phyloP scores from a whole-genome alignment of 1,284 basidiomycete genomes.

The Kwoniella shivajii region DNA sequence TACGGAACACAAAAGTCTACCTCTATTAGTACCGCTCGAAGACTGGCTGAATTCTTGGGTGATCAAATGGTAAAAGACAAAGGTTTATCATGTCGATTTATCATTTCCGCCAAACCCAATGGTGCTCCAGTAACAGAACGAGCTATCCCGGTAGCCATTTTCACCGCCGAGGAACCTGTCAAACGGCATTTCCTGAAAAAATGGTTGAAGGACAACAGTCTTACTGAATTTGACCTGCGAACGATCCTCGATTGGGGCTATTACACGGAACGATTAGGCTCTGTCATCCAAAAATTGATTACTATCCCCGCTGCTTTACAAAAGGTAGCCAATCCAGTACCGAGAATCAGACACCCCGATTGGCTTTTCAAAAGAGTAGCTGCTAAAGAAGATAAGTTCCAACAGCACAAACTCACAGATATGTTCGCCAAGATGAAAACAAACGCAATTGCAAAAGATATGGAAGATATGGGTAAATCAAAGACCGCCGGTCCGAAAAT shows the following conservation, averaged over 20 bases:
- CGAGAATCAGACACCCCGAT: constrained; percentile 93
- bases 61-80: constrained; percentile 99
- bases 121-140: constrained; percentile 97
- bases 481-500: constrained; percentile 57
- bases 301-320: constrained; percentile 99
- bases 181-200: constrained; percentile 90
- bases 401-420: constrained; percentile 95
- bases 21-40: constrained; percentile 92
- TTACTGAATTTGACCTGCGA: constrained; percentile 87
- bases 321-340: constrained; percentile 94
- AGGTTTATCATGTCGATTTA: constrained; percentile 97
- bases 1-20: constrained; percentile 97
- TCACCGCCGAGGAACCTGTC: constrained; percentile 88
- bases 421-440: constrained; percentile 73
- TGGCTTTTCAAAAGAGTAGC: constrained; percentile 93
- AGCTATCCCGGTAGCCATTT: constrained; percentile 97
- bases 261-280: constrained; percentile 96
- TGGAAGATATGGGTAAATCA: constrained; percentile 63
- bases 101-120: constrained; percentile 91
- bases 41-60: constrained; percentile 95
- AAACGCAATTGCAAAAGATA: constrained; percentile 55
- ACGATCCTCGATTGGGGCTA: constrained; percentile 98
- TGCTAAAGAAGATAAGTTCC: constrained; percentile 91
- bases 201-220: constrained; percentile 92
- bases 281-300: constrained; percentile 98